A percentile compares a stretch with the other conserved stretches of the same genome.
These are phyloP conservation scores for Mercurialis annua DNA, from an alignment of 345 rosid species.

Conservation along the genomic window DNA sequence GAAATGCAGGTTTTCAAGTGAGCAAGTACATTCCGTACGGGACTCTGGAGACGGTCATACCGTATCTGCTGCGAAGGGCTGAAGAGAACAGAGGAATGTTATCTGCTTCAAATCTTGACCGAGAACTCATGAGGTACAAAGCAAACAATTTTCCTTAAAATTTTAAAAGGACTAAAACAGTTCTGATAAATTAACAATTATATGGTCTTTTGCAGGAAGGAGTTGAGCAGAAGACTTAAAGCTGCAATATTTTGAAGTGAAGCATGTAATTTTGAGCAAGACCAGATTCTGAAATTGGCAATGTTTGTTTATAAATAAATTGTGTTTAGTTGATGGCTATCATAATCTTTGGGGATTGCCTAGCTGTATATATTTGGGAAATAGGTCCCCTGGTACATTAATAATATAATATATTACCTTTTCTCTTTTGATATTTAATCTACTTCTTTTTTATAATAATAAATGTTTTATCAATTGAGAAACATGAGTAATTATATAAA, in stretches of 20 bases:
- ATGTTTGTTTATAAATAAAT: not conserved
- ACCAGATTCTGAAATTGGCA: not conserved
- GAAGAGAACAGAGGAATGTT: conserved; percentile 88
- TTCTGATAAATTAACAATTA: not conserved
- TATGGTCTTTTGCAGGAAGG: conserved; percentile 47
- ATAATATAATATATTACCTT: not conserved
- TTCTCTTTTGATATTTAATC: not conserved
- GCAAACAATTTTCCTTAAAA: not conserved
- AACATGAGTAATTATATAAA: not conserved
- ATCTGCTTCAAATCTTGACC: conserved; percentile 58
- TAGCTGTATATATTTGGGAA: conserved; percentile 1
- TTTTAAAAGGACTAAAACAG: not conserved
- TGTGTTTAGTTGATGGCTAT: not conserved
- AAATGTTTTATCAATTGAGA: not conserved
- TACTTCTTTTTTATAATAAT: not conserved
- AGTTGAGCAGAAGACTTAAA: conserved; percentile 55
- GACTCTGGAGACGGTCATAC: conserved; percentile 63
- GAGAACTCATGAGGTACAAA: conserved; percentile 69
- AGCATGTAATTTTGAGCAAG: not conserved
- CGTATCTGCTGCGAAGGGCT: conserved; percentile 82
- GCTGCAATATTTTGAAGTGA: conserved; percentile 33
- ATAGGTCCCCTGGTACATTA: not conserved
- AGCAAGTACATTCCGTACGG: conserved; percentile 92
- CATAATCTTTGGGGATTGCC: not conserved
- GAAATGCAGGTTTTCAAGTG: conserved; percentile 79